Base-by-base conservation (phyloP, 352 stramenopile species). In the Phytophthora citricola region DNA sequence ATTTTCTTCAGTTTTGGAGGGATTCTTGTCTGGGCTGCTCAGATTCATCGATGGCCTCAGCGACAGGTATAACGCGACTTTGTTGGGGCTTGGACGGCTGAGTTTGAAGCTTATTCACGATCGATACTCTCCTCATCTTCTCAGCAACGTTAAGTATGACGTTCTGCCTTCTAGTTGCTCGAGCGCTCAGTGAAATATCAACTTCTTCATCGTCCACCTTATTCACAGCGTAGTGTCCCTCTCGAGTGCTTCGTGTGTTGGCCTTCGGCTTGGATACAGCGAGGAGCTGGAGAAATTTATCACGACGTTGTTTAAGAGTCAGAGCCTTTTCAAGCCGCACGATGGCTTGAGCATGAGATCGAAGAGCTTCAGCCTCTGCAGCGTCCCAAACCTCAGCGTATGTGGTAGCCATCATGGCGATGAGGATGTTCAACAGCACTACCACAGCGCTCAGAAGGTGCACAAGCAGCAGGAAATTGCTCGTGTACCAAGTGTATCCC, bases 341-440 rank as follows among this genome's bases (percentile, higher is more conserved):
- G 24, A 90, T 85, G 1, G 73, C 76, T 24, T 83, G 69, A 6
- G 81, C 79, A 46, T 89, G 75, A 31, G 75, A 83, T 45, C 79
- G 75, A 15, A 90, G 61, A 24, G 81, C 79, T 53, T 90, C 79
- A 20, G 78, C 73, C 40, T 85, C 73, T 11, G 81, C 79, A n/a
- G 79, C 66, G 47, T 87, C 79, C 71, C 77, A 85, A 9, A 87
- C 74, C 39, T 87, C 72, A 10, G 71, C 67, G 56, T 89, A 87
- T 26, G 77, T 90, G 1, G 79, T 87, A 29, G 79, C 78, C 81
- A 91, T 91, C 79, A 89, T 89, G n/a, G 81, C 81, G 29, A 89
- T 86, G 29, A 90, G 73, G 41, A 90, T 86, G 51, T 89, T 90
- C 49, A 90, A 75, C 43, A 90, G 60, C n/a, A 90, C 74, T 14